phyloP scores from a whole-genome alignment of 768 basidiomycete species.

The Serendipita vermifera region DNA sequence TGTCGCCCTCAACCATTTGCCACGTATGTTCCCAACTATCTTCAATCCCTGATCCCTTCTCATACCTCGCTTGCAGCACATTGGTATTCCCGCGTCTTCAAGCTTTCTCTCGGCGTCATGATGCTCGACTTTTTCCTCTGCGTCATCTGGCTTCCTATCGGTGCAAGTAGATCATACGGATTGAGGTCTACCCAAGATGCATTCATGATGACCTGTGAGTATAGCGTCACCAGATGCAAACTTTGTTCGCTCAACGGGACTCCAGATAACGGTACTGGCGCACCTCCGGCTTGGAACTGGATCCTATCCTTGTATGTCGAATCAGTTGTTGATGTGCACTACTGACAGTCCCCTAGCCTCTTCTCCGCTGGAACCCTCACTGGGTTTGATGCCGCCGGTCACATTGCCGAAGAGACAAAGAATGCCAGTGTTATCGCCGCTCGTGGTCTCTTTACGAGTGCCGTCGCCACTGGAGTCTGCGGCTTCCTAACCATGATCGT shows the following conservation, averaged over 20 bases:
- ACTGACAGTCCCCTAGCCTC: conserved; percentile 33
- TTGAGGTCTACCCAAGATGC: conserved; percentile 75
- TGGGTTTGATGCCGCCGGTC: conserved; percentile 82
- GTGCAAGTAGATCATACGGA: conserved; percentile 78
- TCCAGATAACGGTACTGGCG: conserved; percentile 82
- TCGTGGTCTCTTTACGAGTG: conserved; percentile 68
- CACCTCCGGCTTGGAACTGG: conserved; percentile 84
- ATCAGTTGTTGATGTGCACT: neutral
- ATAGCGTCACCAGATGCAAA: neutral
- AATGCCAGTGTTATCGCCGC: conserved; percentile 71
- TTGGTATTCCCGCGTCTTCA: conserved; percentile 62
- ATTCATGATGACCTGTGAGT: conserved; percentile 65
- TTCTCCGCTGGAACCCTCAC: conserved; percentile 81
- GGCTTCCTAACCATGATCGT: conserved; percentile 68
- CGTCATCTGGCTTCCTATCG: conserved; percentile 85
- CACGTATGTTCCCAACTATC: conserved; percentile 34
- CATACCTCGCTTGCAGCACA: conserved; percentile 18
- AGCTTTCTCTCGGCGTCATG: conserved; percentile 56
- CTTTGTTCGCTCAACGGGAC: conserved; percentile 1
- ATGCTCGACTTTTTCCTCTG: conserved; percentile 81
- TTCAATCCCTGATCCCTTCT: neutral
- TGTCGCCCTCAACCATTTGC: conserved; percentile 75
- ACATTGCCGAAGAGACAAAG: conserved; percentile 81
- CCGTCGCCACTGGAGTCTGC: conserved; percentile 63
- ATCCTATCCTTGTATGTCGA: conserved; percentile 62